Evolutionary conservation across 345 rosid genomes (phyloP), one percentile per base, ranked within the genome.

Genomic region (Dimocarpus longan): DNA sequence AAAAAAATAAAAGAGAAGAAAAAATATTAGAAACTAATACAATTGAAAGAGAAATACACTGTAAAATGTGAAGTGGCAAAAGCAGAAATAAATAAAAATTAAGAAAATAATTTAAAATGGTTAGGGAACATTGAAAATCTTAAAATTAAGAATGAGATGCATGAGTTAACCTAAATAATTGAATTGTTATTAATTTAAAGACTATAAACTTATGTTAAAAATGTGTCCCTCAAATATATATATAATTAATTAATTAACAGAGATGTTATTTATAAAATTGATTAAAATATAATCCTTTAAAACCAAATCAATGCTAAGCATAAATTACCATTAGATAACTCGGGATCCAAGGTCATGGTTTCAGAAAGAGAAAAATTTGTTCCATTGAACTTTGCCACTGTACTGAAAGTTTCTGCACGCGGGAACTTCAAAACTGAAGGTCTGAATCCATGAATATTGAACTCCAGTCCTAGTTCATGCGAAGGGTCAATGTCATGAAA

Each of bases 401-500:
- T 73, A 79, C 90, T 84, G 82, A 93, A 93, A 76, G 87, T 81
- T 87, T 95, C 98, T 68, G 92, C 79, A 76, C 90, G 93, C 22
- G 94, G 91, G 85, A 95, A 93, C 87, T 90, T 93, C 69, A 93
- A 79, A 74, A 80, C 54, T 52, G 92, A 88, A 75, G 91, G 81
- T 80, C 76, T 87, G 81, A 73, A 91, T 71, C 93, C 95, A 71
- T 85, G 78, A 84, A 95, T 32, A 78, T 77, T 83, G 88, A 95
- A 86, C 87, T 86, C 89, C 59, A 95, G 83, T 76, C 81, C 83
- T 72, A 95, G 81, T 82, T 93, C 98, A 85, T 92, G 98, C 21
- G 93, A 93, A 81, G 93, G 93, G 84, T 95, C 98, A 62, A 91
- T 84, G 83, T 93, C 93, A 90, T 93, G 92, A 82, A 93, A 93